These are phyloP conservation scores for Komagataella kurtzmanii DNA, from an alignment of 805 yeast genomes.

Conservation along the genomic window DNA sequence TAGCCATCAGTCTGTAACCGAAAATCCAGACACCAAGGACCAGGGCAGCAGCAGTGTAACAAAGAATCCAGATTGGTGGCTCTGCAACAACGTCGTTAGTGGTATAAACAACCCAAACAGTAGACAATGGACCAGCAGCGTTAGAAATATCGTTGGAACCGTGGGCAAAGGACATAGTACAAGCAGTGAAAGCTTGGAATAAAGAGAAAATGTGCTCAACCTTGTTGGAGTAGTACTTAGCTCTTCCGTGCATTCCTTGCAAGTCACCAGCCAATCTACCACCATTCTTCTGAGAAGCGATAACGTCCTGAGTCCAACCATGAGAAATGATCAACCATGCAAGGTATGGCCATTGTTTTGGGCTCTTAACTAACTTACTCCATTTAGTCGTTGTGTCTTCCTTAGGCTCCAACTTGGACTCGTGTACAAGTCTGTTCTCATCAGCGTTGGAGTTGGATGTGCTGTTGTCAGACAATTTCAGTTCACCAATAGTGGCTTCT, in stretches of 20 bases:
- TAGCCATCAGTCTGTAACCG: constrained; percentile 55
- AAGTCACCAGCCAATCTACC: constrained; percentile 33
- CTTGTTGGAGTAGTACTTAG: constrained; percentile 59
- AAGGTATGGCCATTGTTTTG: constrained; percentile 40
- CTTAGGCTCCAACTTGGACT: constrained; percentile 11
- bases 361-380: constrained; percentile 27
- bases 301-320: constrained; percentile 56
- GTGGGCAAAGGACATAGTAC: constrained; percentile 73
- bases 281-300: constrained; percentile 26
- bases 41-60: constrained; percentile 53
- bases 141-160: constrained; percentile 74
- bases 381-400: constrained; percentile 14
- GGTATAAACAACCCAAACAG: constrained; percentile 50
- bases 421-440: constrained; percentile 3
- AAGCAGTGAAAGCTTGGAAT: constrained; percentile 60
- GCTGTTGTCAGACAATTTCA: constrained; percentile 8
- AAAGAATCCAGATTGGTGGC: constrained; percentile 62
- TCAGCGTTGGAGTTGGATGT: not conserved
- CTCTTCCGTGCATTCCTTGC: constrained; percentile 34
- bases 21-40: constrained; percentile 59
- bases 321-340: constrained; percentile 35
- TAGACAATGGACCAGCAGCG: constrained; percentile 64
- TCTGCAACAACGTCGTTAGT: constrained; percentile 33
- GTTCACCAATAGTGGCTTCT: constrained; percentile 5
- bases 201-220: constrained; percentile 56